phyloP scores from a whole-genome alignment of 2,329 filamentous ascomycete species.

The Stylonectria norvegica region DNA sequence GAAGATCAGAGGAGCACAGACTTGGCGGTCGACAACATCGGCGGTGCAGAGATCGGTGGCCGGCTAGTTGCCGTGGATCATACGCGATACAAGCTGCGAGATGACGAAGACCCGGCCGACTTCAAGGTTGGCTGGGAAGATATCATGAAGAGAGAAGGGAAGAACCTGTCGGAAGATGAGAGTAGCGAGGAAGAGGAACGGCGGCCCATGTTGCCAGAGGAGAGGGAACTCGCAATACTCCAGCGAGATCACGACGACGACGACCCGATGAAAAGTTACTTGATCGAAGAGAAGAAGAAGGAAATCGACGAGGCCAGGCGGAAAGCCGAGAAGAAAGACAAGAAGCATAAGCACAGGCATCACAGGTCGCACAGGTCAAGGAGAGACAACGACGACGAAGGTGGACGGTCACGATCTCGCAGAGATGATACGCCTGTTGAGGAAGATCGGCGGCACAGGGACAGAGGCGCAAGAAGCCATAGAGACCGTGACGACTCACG shows the following conservation, averaged over 20 bases:
- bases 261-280: conserved; percentile 92
- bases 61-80: conserved; percentile 86
- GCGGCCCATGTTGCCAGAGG: conserved; percentile 72
- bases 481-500: conserved; percentile 29
- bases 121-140: conserved; percentile 58
- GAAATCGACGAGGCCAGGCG: conserved; percentile 70
- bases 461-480: conserved; percentile 30
- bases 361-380: conserved; percentile 44
- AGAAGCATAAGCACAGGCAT: conserved; percentile 45
- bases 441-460: conserved; percentile 23
- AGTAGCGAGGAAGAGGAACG: conserved; percentile 45
- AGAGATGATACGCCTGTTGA: conserved; percentile 36
- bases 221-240: conserved; percentile 72
- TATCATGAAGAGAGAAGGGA: conserved; percentile 51
- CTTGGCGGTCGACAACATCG: conserved; percentile 91
- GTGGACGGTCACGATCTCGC: conserved; percentile 32
- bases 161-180: conserved; percentile 42
- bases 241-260: conserved; percentile 85
- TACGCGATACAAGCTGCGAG: conserved; percentile 82
- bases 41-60: conserved; percentile 78
- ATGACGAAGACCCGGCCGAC: conserved; percentile 67
- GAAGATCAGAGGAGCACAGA: conserved; percentile 97
- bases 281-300: conserved; percentile 88
- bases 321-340: conserved; percentile 46
- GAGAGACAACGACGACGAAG: conserved; percentile 31